Evolutionary conservation across 2,329 filamentous ascomycete species (phyloP).

Genomic region (Aspergillus pseudoglaucus): DNA sequence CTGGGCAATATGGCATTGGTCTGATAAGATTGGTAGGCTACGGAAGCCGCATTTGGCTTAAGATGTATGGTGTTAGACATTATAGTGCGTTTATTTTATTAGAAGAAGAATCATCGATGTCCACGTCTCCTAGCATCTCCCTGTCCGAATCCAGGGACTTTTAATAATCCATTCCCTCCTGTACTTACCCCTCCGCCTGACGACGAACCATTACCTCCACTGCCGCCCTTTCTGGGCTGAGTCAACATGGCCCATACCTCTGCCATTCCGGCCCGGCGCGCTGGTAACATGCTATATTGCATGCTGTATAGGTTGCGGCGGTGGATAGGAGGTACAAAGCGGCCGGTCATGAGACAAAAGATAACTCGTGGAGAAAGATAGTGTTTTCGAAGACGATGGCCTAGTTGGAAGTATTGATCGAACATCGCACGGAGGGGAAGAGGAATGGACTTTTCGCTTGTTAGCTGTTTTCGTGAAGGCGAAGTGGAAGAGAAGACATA

Average conservation of each 20-base stretch:
- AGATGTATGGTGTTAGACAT: neutral
- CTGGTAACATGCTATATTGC: slow-evolving; percentile 96
- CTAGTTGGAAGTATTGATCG: slow-evolving; percentile 93
- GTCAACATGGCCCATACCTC: slow-evolving; percentile 79
- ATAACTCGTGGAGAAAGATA: slow-evolving; percentile 87
- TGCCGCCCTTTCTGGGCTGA: slow-evolving; percentile 32
- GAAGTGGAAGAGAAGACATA: slow-evolving; percentile 31
- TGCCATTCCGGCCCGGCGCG: slow-evolving; percentile 66
- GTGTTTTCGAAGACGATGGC: slow-evolving; percentile 84
- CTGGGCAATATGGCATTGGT: slow-evolving; percentile 18
- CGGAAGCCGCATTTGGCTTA: no score
- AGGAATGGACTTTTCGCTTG: slow-evolving; percentile 63
- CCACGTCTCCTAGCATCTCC: slow-evolving; percentile 27
- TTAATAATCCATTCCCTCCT: slow-evolving; percentile 23
- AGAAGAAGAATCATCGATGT: slow-evolving; percentile 20
- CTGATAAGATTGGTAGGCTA: slow-evolving; percentile 1
- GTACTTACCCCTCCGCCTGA: slow-evolving; percentile 20
- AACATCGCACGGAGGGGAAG: slow-evolving; percentile 92
- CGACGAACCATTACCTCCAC: slow-evolving; percentile 18
- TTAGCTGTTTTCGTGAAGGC: slow-evolving; percentile 8
- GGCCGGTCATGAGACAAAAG: slow-evolving; percentile 78
- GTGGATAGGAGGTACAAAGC: slow-evolving; percentile 91
- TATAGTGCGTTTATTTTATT: neutral
- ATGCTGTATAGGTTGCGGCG: slow-evolving; percentile 90
- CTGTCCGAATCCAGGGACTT: slow-evolving; percentile 27